Evolutionary conservation across 139 green algal genomes (phyloP).

Genomic region (Tetradesmus lagerheimii): DNA sequence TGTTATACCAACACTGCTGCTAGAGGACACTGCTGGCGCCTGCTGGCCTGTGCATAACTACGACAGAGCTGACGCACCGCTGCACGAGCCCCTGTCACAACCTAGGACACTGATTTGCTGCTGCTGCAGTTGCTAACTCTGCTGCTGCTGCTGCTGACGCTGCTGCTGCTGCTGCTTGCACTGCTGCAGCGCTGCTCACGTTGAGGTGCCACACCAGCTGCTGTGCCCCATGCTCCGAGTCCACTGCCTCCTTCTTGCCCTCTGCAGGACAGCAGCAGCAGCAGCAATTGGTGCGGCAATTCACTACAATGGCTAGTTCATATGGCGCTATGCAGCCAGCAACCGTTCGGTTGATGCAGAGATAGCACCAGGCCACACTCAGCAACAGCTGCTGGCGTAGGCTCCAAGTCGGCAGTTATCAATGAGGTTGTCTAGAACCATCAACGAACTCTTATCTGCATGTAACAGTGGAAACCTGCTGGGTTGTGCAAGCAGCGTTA

Average conservation of each 20-base stretch:
- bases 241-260: constrained; percentile 44
- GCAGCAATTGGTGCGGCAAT: neutral
- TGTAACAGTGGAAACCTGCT: too few relatives aligned
- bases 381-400: neutral
- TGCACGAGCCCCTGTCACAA: too few relatives aligned
- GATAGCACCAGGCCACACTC: neutral
- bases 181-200: constrained; percentile 1
- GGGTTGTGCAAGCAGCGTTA: too few relatives aligned
- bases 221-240: constrained; percentile 22
- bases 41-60: too few relatives aligned
- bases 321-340: neutral
- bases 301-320: neutral
- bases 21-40: too few relatives aligned
- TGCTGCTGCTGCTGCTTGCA: neutral
- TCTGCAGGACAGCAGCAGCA: constrained; percentile 15
- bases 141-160: neutral
- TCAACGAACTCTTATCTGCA: too few relatives aligned
- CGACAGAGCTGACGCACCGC: too few relatives aligned
- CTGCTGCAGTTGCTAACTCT: too few relatives aligned
- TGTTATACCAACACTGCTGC: too few relatives aligned
- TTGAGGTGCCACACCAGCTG: constrained; percentile 44
- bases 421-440: too few relatives aligned
- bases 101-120: neutral
- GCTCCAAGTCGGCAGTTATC: too few relatives aligned
- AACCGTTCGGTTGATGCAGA: too few relatives aligned